Base-by-base conservation (phyloP, 257 asterid species). In the Scutellaria galericulata region DNA sequence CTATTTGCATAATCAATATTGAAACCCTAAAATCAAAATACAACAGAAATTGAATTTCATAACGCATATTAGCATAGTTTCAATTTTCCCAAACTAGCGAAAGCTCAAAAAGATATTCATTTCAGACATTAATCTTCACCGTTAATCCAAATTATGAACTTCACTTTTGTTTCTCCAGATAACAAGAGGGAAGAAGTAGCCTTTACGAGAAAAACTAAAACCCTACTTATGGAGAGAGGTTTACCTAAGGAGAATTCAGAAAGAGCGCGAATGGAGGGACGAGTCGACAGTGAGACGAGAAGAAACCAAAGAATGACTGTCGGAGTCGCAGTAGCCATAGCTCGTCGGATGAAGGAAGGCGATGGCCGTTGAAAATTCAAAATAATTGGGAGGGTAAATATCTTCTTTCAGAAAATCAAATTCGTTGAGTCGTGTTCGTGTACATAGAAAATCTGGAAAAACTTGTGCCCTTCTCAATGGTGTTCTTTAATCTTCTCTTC, bases 241-340 rank as follows among this genome's bases (percentile, higher is more conserved):
- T 75, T 79, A 91, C 97, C 96, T 74, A 87, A 77, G 48, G 88
- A 76, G 45, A 74, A 74, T 20, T 91, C 83, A 15, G 85, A 73
- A 24, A 84, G 73, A 15, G 78, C 68, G 66, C 39, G 65, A 22
- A 64, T 20, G 42, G 80, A 65, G 58, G 79, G 68, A 24, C 56
- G 44, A 5, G 64, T 35, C 46, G 74, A 61, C 10, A 62, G 18
- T 1, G 80, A 82, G 2, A 74, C 7, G 77, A 82, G 27, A 13
- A 83, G 59, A 57, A 84, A n/a, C 78, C 81, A 78, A 2, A 79
- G 62, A 42, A 80, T 9, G 54, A 80, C 59, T 22, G 79, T 45
- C 35, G 79, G 65, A 74, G 79, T 47, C 68, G 13, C 71, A 55
- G 73, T 20, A 15, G 79, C 89, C 89, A 82, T 82, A 59, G 81